phyloP scores from a whole-genome alignment of 225 moss, liverwort and hornwort genomes.

The Marchantia paleacea region DNA sequence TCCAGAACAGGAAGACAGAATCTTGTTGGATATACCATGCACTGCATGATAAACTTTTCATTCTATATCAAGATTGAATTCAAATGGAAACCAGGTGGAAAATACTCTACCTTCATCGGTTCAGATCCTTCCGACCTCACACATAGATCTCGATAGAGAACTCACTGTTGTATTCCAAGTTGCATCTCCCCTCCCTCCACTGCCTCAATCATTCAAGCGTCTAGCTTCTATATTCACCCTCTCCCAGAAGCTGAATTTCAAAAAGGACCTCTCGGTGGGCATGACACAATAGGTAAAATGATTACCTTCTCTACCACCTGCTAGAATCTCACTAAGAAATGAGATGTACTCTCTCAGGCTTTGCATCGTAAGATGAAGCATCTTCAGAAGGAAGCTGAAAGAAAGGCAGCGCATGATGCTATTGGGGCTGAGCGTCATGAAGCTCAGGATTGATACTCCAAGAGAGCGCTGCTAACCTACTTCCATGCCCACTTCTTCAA shows the following conservation, averaged over 20 bases:
- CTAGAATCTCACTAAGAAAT: slow-evolving; percentile 16
- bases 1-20: background rate
- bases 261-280: background rate
- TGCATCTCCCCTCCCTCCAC: background rate
- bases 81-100: slow-evolving; percentile 1
- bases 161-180: background rate
- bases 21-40: slow-evolving; percentile 7
- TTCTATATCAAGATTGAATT: background rate
- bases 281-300: background rate
- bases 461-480: slow-evolving; percentile 13
- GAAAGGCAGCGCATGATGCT: slow-evolving; percentile 20
- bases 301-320: background rate
- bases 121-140: background rate
- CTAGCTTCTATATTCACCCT: background rate
- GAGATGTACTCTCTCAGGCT: slow-evolving; percentile 32
- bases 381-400: slow-evolving; percentile 29
- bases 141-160: background rate
- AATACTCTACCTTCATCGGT: background rate
- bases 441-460: slow-evolving; percentile 11
- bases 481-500: background rate
- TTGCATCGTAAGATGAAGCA: slow-evolving; percentile 43
- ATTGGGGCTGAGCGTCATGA: slow-evolving; percentile 27
- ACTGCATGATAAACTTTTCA: background rate
- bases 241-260: background rate
- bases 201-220: background rate